Evolutionary conservation across 148 eudicot species (phyloP), one percentile per base, ranked within the genome.

Genomic region (Silene conica): DNA sequence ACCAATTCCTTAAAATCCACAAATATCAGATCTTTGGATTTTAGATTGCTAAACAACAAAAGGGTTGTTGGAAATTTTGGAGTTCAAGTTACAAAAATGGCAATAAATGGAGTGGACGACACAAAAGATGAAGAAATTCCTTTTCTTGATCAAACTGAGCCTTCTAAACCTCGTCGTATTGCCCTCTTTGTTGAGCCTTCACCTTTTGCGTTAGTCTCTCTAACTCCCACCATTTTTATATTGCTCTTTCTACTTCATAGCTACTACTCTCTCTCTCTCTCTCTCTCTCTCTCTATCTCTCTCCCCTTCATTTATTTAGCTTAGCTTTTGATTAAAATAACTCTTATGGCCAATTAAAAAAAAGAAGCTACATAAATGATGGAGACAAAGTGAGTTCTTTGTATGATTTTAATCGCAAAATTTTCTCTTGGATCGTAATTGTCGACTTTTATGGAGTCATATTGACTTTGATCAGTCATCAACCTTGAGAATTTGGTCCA

Each of bases 161-260:
- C 74, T 80, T 84, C 89, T 8, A 83, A 74, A 73, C 98, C 98
- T 74, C 87, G 96, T 34, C 86, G 98, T 12, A 94, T 94, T 76
- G 98, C 93, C 78, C 96, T 94, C 75, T 94, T 94, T 82, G 96
- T 94, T 28, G 98, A 94, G 93, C 98, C 98, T 64, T 94, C 98
- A 71, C 98, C 98, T 2, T 95, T 95, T 77, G 85, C 98, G 98
- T 95, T 82, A 90, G 97, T 90, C 23, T 8, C 23, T 79, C 63
- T 8, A 14, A 5, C 8, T 5, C 1, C 12, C 26, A 61, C 10
- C 34, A 6, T 26, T 43, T 16, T n/a, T 55, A 28, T 22, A 31
- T 31, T 31, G 34, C 3, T 26, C 28, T 15, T 4, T 8, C 22
- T 22, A 19, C 15, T 15, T 22, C 57, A 19, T 55, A 52, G 0